Evolutionary conservation across 1,284 basidiomycete species (phyloP).

Genomic region (Bondarzewia mesenterica): DNA sequence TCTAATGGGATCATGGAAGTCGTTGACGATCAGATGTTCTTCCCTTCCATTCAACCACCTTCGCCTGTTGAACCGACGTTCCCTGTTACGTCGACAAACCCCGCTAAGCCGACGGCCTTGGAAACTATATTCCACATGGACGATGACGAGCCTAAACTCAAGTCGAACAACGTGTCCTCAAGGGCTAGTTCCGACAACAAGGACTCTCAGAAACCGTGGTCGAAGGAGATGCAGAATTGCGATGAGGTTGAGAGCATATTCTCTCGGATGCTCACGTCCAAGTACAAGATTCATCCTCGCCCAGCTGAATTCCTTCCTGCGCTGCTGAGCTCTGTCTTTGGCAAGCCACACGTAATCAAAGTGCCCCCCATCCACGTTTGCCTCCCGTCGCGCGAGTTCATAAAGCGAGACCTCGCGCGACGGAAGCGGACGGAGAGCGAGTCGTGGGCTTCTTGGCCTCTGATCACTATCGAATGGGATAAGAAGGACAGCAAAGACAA

Average conservation of each 20-base stretch:
- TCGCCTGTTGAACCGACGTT: constrained; percentile 4
- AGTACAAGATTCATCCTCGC: constrained; percentile 39
- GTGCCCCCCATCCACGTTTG: constrained; percentile 40
- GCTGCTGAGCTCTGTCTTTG: constrained; percentile 41
- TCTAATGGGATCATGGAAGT: constrained; percentile 57
- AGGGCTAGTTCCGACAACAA: too few relatives aligned
- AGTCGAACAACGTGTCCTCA: background rate
- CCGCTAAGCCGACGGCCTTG: background rate
- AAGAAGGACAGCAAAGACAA: constrained; percentile 23
- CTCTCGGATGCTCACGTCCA: constrained; percentile 24
- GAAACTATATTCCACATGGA: background rate
- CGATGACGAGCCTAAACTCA: constrained; percentile 1
- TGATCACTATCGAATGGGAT: constrained; percentile 26
- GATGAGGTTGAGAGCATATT: constrained; percentile 51
- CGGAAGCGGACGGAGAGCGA: constrained; percentile 8
- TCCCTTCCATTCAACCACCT: constrained; percentile 37
- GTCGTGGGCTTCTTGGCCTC: constrained; percentile 18
- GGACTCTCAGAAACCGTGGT: constrained; percentile 25
- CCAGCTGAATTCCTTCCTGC: constrained; percentile 35
- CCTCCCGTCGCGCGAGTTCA: constrained; percentile 38
- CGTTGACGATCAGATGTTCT: constrained; percentile 62
- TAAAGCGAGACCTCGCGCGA: background rate
- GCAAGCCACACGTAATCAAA: constrained; percentile 23
- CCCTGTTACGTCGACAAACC: constrained; percentile 1
- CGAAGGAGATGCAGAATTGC: constrained; percentile 25